Conservation (phyloP, 192 early-diverging fungal genomes). For the Coemansia sp. region DNA sequence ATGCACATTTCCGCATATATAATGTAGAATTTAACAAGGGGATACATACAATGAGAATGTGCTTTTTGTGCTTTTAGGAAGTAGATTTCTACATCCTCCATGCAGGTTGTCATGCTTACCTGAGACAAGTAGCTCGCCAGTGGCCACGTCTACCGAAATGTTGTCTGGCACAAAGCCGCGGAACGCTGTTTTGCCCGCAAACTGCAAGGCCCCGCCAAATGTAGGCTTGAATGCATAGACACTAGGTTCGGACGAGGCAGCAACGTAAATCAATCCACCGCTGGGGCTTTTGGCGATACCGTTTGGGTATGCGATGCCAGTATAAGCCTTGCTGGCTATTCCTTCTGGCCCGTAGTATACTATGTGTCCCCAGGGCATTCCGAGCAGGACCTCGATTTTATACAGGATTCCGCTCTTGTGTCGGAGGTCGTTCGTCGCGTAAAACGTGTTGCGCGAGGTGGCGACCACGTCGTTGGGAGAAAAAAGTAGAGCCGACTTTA, state of each 20-base stretch:
- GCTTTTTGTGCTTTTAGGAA: not conserved
- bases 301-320: conserved; percentile 40
- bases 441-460: conserved; percentile 55
- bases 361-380: conserved; percentile 50
- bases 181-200: conserved; percentile 31
- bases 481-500: conserved; percentile 54
- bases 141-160: conserved; percentile 41
- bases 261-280: conserved; percentile 33
- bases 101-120: conserved; percentile 27
- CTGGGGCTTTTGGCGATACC: conserved; percentile 39
- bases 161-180: conserved; percentile 48
- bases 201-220: conserved; percentile 21
- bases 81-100: not conserved
- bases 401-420: conserved; percentile 25
- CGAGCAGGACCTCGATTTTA: conserved; percentile 47
- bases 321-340: conserved; percentile 21
- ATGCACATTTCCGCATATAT: not conserved
- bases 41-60: not conserved
- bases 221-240: conserved; percentile 23
- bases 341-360: conserved; percentile 32
- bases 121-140: conserved; percentile 46
- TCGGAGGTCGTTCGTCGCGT: conserved; percentile 59
- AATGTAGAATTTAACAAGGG: not conserved
- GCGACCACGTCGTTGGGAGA: conserved; percentile 62
- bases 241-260: conserved; percentile 45